phyloP scores from a whole-genome alignment of 2,329 filamentous ascomycete species.

The Ophiostoma perfectum region DNA sequence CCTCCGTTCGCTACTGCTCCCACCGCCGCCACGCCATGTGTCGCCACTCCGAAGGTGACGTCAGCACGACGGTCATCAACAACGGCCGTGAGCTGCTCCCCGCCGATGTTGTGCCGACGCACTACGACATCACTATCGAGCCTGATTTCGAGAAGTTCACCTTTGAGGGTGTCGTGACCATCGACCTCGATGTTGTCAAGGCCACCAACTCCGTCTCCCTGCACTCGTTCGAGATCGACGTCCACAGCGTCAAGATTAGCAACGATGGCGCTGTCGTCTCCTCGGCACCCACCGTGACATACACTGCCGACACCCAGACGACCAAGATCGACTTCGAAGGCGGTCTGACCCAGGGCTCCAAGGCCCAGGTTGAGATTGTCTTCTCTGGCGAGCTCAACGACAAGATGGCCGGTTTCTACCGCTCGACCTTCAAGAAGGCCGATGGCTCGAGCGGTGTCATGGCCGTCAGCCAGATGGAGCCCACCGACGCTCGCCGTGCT shows the following conservation, averaged over 20 bases:
- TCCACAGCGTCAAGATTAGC: constrained; percentile 66
- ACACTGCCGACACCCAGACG: constrained; percentile 74
- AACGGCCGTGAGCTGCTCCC: constrained; percentile 75
- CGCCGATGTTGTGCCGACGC: constrained; percentile 81
- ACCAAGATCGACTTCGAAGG: constrained; percentile 76
- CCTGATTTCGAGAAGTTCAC: constrained; percentile 83
- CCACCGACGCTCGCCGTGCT: constrained; percentile 84
- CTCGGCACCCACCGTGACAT: constrained; percentile 61
- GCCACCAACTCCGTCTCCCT: constrained; percentile 80
- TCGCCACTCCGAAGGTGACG: constrained; percentile 40
- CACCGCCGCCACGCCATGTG: constrained; percentile 69
- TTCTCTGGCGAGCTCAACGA: constrained; percentile 78
- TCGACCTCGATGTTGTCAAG: constrained; percentile 81
- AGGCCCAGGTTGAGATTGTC: constrained; percentile 69
- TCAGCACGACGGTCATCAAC: constrained; percentile 35
- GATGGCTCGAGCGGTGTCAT: constrained; percentile 76
- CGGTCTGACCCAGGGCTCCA: constrained; percentile 65
- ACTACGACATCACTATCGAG: constrained; percentile 89
- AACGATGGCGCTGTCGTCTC: constrained; percentile 53
- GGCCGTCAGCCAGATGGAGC: constrained; percentile 93
- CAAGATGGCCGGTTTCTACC: constrained; percentile 85
- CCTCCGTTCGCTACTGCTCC: constrained; percentile 58
- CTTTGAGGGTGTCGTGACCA: constrained; percentile 76
- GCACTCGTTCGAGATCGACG: constrained; percentile 81
- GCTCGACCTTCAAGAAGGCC: constrained; percentile 81